Evolutionary conservation across 768 basidiomycete species (phyloP), one percentile per base, ranked within the genome.

Genomic region (Paxillus involutus): DNA sequence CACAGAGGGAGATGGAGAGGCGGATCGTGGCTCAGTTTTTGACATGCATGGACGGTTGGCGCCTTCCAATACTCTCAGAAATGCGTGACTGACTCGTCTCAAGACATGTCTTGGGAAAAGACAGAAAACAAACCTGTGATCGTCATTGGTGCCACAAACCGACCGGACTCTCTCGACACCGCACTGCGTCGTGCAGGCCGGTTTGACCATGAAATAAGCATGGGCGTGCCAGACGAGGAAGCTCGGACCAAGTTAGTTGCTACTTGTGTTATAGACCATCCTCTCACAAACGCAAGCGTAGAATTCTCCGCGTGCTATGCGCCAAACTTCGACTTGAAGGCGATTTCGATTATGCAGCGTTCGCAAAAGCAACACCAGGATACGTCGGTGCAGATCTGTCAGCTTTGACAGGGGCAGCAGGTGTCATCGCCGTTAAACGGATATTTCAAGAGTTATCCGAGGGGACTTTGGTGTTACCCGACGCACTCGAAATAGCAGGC

Each of bases 1-100:
- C 97, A 0, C 97, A 99, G 64, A 79, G 96, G 52, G 97, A 98
- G 73, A 98, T 98, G 97, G 97, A 98, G 65, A 75, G 95, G 43
- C 81, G 97, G 12, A 98, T 99, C 47, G 96, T 99, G 10, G 96
- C 96, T 0, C 97, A 99, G 68, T 91, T 99, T 59, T 72, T 98
- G 51, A 98, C 96, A 0, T 98, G 96, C 75, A 97, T 99, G 92
- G 97, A 99, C 69, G 96, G 96, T 97, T 61, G 41, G 83, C 65
- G 12, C 37, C 32, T 6, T n/a, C 7, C 16, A 10, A 1, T 17
- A 13, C 21, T 21, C 6, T 21, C 33, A 6, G 21, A 19, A 33
- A 7, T 12, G 10, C 5, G 19, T 30, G 16, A 6, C 45, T 55
- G 19, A 53, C 17, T 14, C 2, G 11, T 36, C n/a, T n/a, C n/a